Conservation (phyloP, 768 basidiomycete species). For the Strobilomyces echinocephalus region DNA sequence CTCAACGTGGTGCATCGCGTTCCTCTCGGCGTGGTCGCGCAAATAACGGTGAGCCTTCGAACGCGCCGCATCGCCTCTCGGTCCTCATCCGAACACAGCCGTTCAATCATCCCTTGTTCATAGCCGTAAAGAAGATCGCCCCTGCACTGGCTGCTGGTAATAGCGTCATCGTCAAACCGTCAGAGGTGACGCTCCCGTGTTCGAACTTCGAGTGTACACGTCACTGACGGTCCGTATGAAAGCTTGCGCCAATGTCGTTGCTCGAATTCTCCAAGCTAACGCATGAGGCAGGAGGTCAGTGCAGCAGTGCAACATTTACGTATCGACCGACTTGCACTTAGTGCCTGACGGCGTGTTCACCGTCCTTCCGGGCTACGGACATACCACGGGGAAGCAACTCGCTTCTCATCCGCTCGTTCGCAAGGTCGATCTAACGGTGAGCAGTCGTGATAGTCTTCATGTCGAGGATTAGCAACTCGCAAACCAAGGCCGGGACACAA, state of each 20-base stretch:
- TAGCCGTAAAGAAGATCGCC: slow-evolving; percentile 84
- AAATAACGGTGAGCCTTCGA: slow-evolving; percentile 61
- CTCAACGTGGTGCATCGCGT: slow-evolving; percentile 76
- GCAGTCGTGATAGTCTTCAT: slow-evolving; percentile 11
- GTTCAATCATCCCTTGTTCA: slow-evolving; percentile 87
- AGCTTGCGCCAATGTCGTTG: slow-evolving; percentile 77
- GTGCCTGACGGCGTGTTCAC: slow-evolving; percentile 76
- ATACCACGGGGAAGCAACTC: slow-evolving; percentile 58
- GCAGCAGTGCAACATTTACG: background rate
- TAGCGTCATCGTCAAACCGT: slow-evolving; percentile 77
- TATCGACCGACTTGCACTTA: slow-evolving; percentile 24
- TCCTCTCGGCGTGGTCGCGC: slow-evolving; percentile 84
- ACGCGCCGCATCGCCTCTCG: background rate
- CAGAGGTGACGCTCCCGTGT: slow-evolving; percentile 45
- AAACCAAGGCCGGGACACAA: slow-evolving; percentile 62
- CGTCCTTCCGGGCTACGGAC: slow-evolving; percentile 70
- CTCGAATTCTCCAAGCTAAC: slow-evolving; percentile 71
- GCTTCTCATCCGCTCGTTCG: slow-evolving; percentile 61
- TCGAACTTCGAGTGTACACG: background rate
- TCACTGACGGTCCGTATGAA: background rate
- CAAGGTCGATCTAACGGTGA: slow-evolving; percentile 82
- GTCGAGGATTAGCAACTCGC: background rate
- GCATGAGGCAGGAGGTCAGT: slow-evolving; percentile 59
- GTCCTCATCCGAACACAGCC: slow-evolving; percentile 43
- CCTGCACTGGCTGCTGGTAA: slow-evolving; percentile 84